Conservation (phyloP, 129 eudicot species). For the Helianthus tuberosus region DNA sequence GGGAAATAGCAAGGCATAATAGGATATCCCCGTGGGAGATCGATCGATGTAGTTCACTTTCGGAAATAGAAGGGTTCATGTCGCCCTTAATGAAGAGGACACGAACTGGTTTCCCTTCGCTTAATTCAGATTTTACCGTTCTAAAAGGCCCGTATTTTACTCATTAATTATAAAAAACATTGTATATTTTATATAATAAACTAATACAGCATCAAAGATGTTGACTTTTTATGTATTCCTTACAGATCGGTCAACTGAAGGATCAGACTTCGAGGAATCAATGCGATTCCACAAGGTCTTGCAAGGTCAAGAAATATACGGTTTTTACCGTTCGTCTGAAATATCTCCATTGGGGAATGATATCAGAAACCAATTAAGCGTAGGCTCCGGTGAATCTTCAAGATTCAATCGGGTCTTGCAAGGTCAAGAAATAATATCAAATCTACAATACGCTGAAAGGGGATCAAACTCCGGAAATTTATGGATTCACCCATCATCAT, state of each 20-base stretch:
- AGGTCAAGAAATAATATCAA: constrained; percentile 87
- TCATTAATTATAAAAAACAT: not conserved
- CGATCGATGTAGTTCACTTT: constrained; percentile 63
- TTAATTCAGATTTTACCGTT: constrained; percentile 17
- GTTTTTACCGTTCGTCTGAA: constrained; percentile 48
- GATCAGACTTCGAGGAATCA: constrained; percentile 74
- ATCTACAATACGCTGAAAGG: constrained; percentile 42
- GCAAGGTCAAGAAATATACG: constrained; percentile 99
- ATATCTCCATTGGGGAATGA: constrained; percentile 25
- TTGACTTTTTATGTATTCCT: constrained; percentile 1
- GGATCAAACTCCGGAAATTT: constrained; percentile 38
- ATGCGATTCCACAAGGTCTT: constrained; percentile 90
- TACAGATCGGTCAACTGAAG: constrained; percentile 60
- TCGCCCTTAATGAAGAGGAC: constrained; percentile 62
- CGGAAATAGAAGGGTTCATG: constrained; percentile 53
- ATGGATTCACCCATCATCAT: constrained; percentile 35
- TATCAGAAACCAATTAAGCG: constrained; percentile 35
- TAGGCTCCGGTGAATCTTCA: constrained; percentile 54
- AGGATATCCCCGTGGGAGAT: constrained; percentile 99
- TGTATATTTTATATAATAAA: not conserved
- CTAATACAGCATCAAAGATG: not conserved
- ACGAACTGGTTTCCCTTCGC: constrained; percentile 42
- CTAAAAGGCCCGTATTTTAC: constrained; percentile 43
- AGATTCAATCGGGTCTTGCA: constrained; percentile 89
- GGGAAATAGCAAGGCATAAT: constrained; percentile 52